Evolutionary conservation across 2,329 filamentous ascomycete species (phyloP), one percentile per base, ranked within the genome.

Genomic region (Monilinia polystroma): DNA sequence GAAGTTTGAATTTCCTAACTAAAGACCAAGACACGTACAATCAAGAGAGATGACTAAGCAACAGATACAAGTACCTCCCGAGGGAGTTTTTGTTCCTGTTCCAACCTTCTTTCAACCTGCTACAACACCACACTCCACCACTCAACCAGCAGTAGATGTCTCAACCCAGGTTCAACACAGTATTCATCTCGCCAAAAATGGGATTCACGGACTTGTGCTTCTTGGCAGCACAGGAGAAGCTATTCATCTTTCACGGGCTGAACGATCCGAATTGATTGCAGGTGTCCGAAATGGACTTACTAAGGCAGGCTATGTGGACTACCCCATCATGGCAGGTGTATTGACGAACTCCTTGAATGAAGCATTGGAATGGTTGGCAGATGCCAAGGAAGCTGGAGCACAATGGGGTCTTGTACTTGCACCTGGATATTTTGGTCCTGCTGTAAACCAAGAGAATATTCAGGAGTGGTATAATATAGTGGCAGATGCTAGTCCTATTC

Each of bases 191-290:
- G 85, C 85, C 32, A 79, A 80, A 63, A 82, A 81, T 66, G 86
- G 86, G 51, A 82, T 88, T 69, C 80, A 79, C 65, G 86, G 86
- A 16, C 79, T 89, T 4, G 85, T 88, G 3, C 79, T 88, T 45
- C 80, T 87, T 54, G 86, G 86, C 35, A 85, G 82, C 51, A 88
- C 85, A 1, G 86, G 86, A 68, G 86, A 88, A 75, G 85, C 85
- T 6, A 83, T 88, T 53, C 85, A 87, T 75, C 78, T 88, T 67
- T 82, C 83, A 11, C 79, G 78, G 63, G 73, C 78, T 43, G 86
- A 88, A 75, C 83, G 85, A 63, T 80, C 45, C 32, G 58, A 62
- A 38, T 38, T 62, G 58, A 62, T 62, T 18, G 14, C 58, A 16
- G 45, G 58, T 62, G 58, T 62, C 23, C 58, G 58, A 62, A 38